Percentiles rank a stretch among this genome's conserved stretches.
Conservation (phyloP, 176 grass and related monocot genomes). For the Lolium perenne region DNA sequence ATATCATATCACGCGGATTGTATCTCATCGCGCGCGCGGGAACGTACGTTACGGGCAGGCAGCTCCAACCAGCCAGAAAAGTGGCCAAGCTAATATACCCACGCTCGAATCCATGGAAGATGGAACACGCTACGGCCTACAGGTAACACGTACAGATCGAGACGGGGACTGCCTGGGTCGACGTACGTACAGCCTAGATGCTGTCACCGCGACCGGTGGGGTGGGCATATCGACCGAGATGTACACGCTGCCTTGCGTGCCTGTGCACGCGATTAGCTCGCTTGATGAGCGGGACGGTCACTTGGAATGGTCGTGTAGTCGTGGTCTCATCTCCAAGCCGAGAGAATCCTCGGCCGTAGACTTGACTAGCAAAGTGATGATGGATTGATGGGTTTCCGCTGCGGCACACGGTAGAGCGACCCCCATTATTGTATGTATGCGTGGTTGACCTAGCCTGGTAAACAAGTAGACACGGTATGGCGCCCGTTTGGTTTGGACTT, state of each 20-base stretch:
- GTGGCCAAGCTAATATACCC: background rate
- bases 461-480: background rate
- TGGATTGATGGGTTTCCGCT: background rate
- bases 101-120: background rate
- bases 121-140: too few relatives aligned
- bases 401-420: constrained; percentile 37
- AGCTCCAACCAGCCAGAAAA: background rate
- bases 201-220: too few relatives aligned
- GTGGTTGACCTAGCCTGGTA: background rate
- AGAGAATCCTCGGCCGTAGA: constrained; percentile 13
- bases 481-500: too few relatives aligned
- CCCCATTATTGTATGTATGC: background rate
- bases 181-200: too few relatives aligned
- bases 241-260: background rate
- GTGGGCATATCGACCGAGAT: too few relatives aligned
- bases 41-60: background rate
- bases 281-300: too few relatives aligned
- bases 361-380: constrained; percentile 32
- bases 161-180: too few relatives aligned
- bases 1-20: too few relatives aligned
- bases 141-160: too few relatives aligned
- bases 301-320: background rate
- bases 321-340: background rate
- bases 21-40: too few relatives aligned
- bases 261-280: background rate